These are phyloP conservation scores for Cutaneotrichosporon dermatis DNA, from an alignment of 1,284 basidiomycete species.

Conservation along the genomic window DNA sequence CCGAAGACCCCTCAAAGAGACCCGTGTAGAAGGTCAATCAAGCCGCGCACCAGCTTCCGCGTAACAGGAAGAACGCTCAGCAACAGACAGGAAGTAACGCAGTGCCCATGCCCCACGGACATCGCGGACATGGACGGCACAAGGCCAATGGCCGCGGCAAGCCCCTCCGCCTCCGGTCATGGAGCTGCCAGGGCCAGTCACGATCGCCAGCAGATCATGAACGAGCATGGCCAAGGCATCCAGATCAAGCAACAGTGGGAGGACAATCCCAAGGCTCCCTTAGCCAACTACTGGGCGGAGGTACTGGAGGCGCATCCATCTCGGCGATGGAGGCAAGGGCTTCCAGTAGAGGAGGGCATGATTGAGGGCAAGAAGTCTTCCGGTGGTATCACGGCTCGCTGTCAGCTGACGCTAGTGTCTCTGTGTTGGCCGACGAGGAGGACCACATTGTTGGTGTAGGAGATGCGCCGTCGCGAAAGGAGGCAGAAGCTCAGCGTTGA, in stretches of 20 bases:
- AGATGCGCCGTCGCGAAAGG: constrained; percentile 64
- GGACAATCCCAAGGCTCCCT: constrained; percentile 45
- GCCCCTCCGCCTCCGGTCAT: not conserved
- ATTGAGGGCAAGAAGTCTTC: constrained; percentile 32
- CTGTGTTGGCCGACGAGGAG: constrained; percentile 29
- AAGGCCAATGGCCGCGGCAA: constrained; percentile 1
- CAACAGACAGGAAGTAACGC: not conserved
- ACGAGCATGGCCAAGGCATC: constrained; percentile 19
- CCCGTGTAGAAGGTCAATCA: not conserved
- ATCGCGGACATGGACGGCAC: not conserved
- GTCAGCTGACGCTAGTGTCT: constrained; percentile 25
- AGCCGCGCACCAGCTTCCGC: not conserved
- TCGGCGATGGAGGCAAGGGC: constrained; percentile 23
- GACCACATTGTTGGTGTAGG: constrained; percentile 51
- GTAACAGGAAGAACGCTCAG: not conserved
- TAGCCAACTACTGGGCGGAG: constrained; percentile 44
- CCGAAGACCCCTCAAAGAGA: not conserved
- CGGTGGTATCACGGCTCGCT: constrained; percentile 21
- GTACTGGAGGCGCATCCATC: constrained; percentile 30
- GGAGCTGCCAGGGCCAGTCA: constrained; percentile 28
- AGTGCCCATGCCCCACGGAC: not conserved
- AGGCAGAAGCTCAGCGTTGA: constrained; percentile 73
- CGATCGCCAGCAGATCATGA: constrained; percentile 28
- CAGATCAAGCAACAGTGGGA: constrained; percentile 41
- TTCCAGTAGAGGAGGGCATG: constrained; percentile 33